Base-by-base conservation (phyloP, 345 rosid species). In the Eucalyptus sp. region DNA sequence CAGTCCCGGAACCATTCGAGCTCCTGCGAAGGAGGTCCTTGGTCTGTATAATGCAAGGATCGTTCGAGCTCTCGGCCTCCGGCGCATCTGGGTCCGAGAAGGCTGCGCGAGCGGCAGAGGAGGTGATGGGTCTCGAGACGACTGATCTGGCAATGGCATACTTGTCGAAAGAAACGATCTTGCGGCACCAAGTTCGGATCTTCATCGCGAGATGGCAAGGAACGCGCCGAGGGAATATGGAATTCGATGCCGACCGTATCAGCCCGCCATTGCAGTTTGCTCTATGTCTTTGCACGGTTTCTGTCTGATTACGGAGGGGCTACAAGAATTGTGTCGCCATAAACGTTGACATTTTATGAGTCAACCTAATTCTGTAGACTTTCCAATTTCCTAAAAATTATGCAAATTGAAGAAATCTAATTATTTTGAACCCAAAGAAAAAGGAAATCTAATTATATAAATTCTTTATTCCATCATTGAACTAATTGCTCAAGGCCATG, bases 11-110 rank as follows among this genome's bases (percentile, higher is more conserved):
- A 33, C 29, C 86, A 18, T 20, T 18, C 13, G 76, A 86, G 90
- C 86, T 92, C 58, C 87, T 88, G 71, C 86, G 88, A 6, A 90
- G 93, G 56, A 91, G 89, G 86, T 93, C 93, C 51, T 90, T 90
- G 17, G 68, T 76, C 88, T 88, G 86, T 62, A 92, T 66, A 29
- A 58, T 33, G 83, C 88, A 83, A 49, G 89, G 80, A 14, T 86
- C 60, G 50, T 22, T 49, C 48, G 49, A 48, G 50, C 37, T 51
- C 58, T 29, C 17, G 14, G 50, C 27, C 18, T 76, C 76, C 17
- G 33, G 31, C 80, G 60, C 90, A 56, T 87, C 89, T 33, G 87
- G 58, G 46, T 86, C 87, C n/a, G 92, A 46, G 46, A 79, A 81
- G 37, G 64, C 37, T 2, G 89, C 87, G 31, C 50, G 50, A 62